These are phyloP conservation scores for Liriodendron chinense DNA, from an alignment of 164 flowering plant genomes.

Conservation along the genomic window DNA sequence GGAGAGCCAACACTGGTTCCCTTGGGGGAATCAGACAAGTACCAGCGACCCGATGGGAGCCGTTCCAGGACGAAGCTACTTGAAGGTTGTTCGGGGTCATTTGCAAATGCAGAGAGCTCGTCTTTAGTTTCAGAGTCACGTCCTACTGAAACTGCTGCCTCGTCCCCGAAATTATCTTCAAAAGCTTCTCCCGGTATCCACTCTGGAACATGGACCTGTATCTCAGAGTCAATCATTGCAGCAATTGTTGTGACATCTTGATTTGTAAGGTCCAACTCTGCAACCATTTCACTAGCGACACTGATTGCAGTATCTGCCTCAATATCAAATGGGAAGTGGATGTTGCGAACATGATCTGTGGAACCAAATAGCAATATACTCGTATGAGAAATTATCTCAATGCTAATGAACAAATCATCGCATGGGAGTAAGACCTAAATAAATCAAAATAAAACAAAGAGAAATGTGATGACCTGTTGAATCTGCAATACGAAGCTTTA, in stretches of 20 bases:
- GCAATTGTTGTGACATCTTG: slow-evolving; percentile 87
- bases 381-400: not conserved
- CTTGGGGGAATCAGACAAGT: slow-evolving; percentile 78
- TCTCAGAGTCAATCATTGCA: slow-evolving; percentile 82
- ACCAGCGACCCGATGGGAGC: slow-evolving; percentile 72
- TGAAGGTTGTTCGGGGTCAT: slow-evolving; percentile 23
- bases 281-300: slow-evolving; percentile 99
- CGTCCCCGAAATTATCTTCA: slow-evolving; percentile 24
- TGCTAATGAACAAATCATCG: not conserved
- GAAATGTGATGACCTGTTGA: slow-evolving; percentile 49
- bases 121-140: slow-evolving; percentile 25
- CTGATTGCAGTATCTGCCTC: slow-evolving; percentile 71
- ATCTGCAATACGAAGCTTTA: slow-evolving; percentile 79
- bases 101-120: slow-evolving; percentile 27
- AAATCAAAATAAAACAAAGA: slow-evolving; percentile 12
- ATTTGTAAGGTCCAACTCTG: slow-evolving; percentile 82
- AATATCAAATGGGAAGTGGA: slow-evolving; percentile 89
- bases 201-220: slow-evolving; percentile 59
- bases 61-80: slow-evolving; percentile 47
- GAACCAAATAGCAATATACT: not conserved
- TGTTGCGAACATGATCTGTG: slow-evolving; percentile 79
- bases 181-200: slow-evolving; percentile 49
- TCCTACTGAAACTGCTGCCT: slow-evolving; percentile 19
- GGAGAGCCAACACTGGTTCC: slow-evolving; percentile 45
- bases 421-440: not conserved